Evolutionary conservation across 441 rosid genomes (phyloP).

Genomic region (Jatropha podagrica): DNA sequence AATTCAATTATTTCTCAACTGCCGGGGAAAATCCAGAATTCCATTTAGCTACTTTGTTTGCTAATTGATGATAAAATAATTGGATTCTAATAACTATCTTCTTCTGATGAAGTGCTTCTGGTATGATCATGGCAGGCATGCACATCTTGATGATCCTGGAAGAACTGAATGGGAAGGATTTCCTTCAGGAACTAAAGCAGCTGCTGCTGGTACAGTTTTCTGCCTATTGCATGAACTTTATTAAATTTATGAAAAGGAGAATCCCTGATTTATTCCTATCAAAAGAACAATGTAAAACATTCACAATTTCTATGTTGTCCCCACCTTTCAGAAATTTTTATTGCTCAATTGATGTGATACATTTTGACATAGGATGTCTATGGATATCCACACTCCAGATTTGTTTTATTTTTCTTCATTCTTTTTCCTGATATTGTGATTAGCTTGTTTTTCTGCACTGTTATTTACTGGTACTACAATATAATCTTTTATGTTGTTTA

Average conservation of each 20-base stretch:
- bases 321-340: background rate
- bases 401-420: background rate
- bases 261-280: background rate
- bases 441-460: background rate
- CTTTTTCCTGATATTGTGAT: background rate
- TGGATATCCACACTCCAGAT: background rate
- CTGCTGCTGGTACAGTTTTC: constrained; percentile 72
- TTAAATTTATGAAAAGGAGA: background rate
- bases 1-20: background rate
- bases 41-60: background rate
- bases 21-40: no score
- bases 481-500: constrained; percentile 8
- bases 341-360: background rate
- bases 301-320: background rate
- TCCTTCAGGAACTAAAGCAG: constrained; percentile 93
- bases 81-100: background rate
- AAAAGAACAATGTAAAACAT: background rate
- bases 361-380: background rate
- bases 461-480: background rate
- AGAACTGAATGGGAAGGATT: constrained; percentile 98
- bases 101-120: background rate
- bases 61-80: background rate
- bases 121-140: constrained; percentile 53
- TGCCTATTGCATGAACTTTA: background rate
- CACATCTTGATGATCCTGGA: constrained; percentile 96